Conservation (phyloP, 352 stramenopile species). For the Bremia lactucae region DNA sequence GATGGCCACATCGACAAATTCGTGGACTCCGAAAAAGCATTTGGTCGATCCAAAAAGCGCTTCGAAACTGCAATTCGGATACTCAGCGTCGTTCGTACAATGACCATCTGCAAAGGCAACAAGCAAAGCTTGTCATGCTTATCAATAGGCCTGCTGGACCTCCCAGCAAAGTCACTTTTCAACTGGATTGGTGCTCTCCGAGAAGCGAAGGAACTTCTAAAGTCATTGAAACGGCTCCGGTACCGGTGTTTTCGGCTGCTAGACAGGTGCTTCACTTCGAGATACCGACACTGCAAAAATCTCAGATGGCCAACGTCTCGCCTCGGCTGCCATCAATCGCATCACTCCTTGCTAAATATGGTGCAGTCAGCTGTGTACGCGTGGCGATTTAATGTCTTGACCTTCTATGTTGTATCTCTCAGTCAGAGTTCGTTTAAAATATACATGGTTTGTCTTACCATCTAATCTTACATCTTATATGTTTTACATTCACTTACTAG, state of each 20-base stretch:
- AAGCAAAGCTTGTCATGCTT: neutral
- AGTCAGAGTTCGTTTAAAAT: no score
- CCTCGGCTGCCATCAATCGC: neutral
- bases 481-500: no score
- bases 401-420: no score
- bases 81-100: neutral
- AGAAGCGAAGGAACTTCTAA: neutral
- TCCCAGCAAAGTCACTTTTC: neutral
- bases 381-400: no score
- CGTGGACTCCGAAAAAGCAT: no score
- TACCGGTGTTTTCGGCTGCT: neutral
- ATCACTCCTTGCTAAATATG: no score
- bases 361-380: no score
- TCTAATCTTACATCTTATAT: no score
- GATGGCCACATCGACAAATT: slow-evolving; percentile 60
- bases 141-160: neutral
- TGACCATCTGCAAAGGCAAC: neutral
- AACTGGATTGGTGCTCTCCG: neutral
- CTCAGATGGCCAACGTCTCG: neutral
- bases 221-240: neutral
- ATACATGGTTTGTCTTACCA: no score
- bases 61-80: neutral
- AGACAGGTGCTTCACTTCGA: neutral
- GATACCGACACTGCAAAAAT: neutral
- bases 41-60: no score